Percentiles rank a stretch among this genome's conserved stretches.
Evolutionary conservation across 345 rosid genomes (phyloP).

Genomic region (Euphorbia lathyris): DNA sequence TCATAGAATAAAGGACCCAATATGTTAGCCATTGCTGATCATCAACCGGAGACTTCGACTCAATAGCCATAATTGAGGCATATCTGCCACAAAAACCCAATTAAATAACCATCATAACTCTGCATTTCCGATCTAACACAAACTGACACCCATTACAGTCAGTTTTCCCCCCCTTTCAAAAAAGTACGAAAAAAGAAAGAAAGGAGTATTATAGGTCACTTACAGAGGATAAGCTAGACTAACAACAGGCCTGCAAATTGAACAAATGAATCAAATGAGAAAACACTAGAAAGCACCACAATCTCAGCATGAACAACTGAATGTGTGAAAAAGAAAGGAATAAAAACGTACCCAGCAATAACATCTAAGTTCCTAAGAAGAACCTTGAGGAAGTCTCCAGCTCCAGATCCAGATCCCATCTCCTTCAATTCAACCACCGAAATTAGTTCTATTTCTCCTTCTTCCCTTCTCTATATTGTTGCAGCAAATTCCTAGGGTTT

Average conservation of each 20-base stretch:
- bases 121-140: constrained; percentile 1
- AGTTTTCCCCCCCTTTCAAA: no score
- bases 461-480: background rate
- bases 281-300: background rate
- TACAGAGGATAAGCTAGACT: constrained; percentile 93
- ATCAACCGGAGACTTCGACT: constrained; percentile 75
- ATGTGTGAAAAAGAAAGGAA: background rate
- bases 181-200: background rate
- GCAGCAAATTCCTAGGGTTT: background rate
- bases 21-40: constrained; percentile 96
- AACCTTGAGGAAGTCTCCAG: constrained; percentile 63
- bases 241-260: constrained; percentile 78
- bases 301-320: no score
- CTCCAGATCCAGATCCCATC: constrained; percentile 82
- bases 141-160: background rate
- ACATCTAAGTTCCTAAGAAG: constrained; percentile 74
- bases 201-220: constrained; percentile 27
- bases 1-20: constrained; percentile 90
- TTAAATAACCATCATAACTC: constrained; percentile 15
- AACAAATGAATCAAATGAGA: constrained; percentile 4
- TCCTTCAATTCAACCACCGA: no score
- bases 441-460: background rate
- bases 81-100: constrained; percentile 41
- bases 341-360: constrained; percentile 69
- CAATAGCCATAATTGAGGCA: constrained; percentile 84